phyloP scores from a whole-genome alignment of 108 stramenopile species.

The Hondaea fermentalgiana region DNA sequence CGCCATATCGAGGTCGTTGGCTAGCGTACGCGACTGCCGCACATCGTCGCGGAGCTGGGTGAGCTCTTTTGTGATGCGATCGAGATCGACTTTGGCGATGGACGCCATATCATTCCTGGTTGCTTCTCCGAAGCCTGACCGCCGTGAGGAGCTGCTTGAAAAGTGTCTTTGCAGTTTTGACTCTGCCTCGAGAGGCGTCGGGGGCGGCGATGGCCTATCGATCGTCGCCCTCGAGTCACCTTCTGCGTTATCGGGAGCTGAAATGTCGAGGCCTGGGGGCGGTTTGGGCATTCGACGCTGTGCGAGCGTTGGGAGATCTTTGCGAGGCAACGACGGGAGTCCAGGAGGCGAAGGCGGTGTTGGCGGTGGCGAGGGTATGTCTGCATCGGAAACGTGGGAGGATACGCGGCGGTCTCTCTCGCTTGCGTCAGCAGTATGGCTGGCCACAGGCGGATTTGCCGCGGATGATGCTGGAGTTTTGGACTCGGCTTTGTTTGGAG shows the following conservation, averaged over 20 bases:
- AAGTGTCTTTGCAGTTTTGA: not conserved
- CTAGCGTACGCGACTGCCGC: not conserved
- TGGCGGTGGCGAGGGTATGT: not conserved
- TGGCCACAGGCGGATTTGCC: too few species aligned
- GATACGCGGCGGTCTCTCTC: not conserved
- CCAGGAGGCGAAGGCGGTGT: not conserved
- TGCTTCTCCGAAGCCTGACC: too few species aligned
- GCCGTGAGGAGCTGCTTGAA: not conserved
- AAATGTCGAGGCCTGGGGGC: not conserved
- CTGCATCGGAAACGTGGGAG: not conserved
- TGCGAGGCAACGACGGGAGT: too few species aligned
- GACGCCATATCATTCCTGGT: too few species aligned
- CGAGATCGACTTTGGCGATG: not conserved
- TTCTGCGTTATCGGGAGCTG: not conserved
- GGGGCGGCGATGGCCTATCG: not conserved
- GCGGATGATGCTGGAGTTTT: too few species aligned
- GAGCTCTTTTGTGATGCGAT: not conserved
- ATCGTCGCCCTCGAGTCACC: not conserved
- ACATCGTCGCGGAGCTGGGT: not conserved
- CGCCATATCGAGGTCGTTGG: not conserved
- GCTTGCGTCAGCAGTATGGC: not conserved
- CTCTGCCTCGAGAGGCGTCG: not conserved
- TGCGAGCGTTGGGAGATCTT: too few species aligned
- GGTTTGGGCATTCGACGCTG: too few species aligned
- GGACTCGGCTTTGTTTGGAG: too few species aligned